Evolutionary conservation across 768 basidiomycete genomes (phyloP), one percentile per base, ranked within the genome.

Genomic region (Pholiota molesta): DNA sequence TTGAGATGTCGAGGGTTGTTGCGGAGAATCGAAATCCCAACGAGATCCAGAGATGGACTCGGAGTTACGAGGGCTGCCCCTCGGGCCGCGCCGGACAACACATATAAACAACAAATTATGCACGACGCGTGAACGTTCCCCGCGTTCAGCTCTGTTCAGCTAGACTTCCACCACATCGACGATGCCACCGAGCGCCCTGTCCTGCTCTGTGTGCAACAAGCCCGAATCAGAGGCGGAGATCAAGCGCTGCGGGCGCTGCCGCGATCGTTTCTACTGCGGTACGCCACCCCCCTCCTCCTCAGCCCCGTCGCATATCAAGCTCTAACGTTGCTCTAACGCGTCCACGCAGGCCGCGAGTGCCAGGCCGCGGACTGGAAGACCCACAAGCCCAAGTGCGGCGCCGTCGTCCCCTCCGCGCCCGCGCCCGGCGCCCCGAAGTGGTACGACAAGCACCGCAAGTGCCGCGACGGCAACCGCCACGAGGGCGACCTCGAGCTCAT

Each of bases 101-200:
- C 31, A 7, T 9, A 7, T 7, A 31, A 31, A 31, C 31, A 31
- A 31, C 31, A 31, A 31, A 3, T 31, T 31, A 31, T 31, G 31
- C 31, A 31, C 26, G 26, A 26, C 26, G 26, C 26, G 26, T 26
- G 26, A 2, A 2, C 26, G 26, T 26, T 31, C 31, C 31, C 31
- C 6, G 31, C 31, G 29, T 29, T 29, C 29, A 29, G 29, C 29
- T 29, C 29, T 29, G 31, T 6, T 1, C 31, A 31, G 6, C 31
- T 1, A 31, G 6, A 31, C 3, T 6, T 6, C 31, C 31, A 6
- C 31, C 31, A 6, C 31, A 6, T 31, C 31, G 6, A 31, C 31
- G 31, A 31, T 31, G 31, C 31, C 26, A 26, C 26, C 31, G 31
- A 2, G 3, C 31, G 31, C 54, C 63, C 6, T 71, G 59, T 71